Percentiles rank a stretch among this genome's conserved stretches.
Evolutionary conservation across 306 rosid species (phyloP).

Genomic region (Rosa persica): DNA sequence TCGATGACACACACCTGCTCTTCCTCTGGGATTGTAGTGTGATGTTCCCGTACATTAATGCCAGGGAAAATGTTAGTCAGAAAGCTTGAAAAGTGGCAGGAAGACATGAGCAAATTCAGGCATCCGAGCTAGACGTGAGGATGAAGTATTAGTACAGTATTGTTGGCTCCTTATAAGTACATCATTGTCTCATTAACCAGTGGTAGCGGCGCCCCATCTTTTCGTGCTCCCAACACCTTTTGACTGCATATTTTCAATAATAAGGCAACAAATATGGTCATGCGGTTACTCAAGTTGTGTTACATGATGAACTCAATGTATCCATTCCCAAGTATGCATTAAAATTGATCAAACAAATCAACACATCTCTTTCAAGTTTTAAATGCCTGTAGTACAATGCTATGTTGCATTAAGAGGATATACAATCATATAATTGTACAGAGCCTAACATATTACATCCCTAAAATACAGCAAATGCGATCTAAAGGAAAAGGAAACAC

Average conservation of each 20-base stretch:
- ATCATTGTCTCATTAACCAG: constrained; percentile 87
- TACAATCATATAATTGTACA: not conserved
- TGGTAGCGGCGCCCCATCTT: constrained; percentile 74
- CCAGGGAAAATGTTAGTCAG: constrained; percentile 26
- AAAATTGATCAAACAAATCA: not conserved
- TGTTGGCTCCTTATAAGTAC: constrained; percentile 50
- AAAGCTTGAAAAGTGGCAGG: constrained; percentile 27
- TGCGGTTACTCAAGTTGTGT: not conserved
- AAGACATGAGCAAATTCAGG: constrained; percentile 28
- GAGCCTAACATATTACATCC: not conserved
- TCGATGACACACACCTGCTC: constrained; percentile 11
- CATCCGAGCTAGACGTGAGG: constrained; percentile 38
- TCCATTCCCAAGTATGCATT: not conserved
- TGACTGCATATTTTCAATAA: constrained; percentile 47
- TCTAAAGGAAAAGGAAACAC: not conserved
- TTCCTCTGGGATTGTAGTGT: constrained; percentile 13
- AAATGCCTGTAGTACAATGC: not conserved
- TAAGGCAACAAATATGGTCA: not conserved
- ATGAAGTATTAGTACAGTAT: constrained; percentile 32
- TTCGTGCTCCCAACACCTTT: constrained; percentile 66
- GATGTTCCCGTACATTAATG: constrained; percentile 38
- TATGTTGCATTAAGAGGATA: not conserved
- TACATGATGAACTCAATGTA: not conserved
- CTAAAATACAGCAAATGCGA: not conserved
- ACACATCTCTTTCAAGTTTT: not conserved